Evolutionary conservation across 2,329 filamentous ascomycete genomes (phyloP).

Genomic region (Aciculosporium take): DNA sequence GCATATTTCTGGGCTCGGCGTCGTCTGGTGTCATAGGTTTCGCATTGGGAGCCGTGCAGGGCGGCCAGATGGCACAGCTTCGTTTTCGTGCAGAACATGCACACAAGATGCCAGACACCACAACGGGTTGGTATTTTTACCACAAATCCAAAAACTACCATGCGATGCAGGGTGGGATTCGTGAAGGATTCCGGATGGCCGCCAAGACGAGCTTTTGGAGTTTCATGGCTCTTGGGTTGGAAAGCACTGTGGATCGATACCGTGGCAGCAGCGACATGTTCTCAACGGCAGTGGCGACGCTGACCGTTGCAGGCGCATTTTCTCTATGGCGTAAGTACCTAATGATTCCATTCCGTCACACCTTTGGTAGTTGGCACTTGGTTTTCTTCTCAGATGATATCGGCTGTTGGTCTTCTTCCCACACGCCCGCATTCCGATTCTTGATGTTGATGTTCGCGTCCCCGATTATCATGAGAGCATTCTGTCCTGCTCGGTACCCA

Average conservation of each 20-base stretch:
- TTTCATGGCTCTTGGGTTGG: slow-evolving; percentile 62
- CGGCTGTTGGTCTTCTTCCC: not conserved
- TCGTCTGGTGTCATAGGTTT: slow-evolving; percentile 56
- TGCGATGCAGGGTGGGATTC: slow-evolving; percentile 59
- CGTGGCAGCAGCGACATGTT: slow-evolving; percentile 58
- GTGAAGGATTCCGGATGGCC: slow-evolving; percentile 66
- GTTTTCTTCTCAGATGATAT: not conserved
- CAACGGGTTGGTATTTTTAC: slow-evolving; percentile 93
- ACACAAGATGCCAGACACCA: slow-evolving; percentile 72
- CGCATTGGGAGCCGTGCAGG: slow-evolving; percentile 55
- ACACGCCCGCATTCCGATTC: not conserved
- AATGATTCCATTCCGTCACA: slow-evolving; percentile 7
- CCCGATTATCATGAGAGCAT: too few relatives aligned
- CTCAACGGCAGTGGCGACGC: slow-evolving; percentile 67
- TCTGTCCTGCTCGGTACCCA: not conserved
- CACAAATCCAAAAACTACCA: slow-evolving; percentile 97
- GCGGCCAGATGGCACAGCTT: slow-evolving; percentile 58
- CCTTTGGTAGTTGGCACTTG: not conserved
- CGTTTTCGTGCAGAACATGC: slow-evolving; percentile 93
- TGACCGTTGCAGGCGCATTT: slow-evolving; percentile 75
- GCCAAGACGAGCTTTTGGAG: slow-evolving; percentile 57
- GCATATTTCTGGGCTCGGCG: slow-evolving; percentile 50
- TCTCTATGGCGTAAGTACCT: slow-evolving; percentile 70
- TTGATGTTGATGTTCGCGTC: not conserved
- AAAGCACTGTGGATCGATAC: slow-evolving; percentile 60